A percentile compares a stretch with the other conserved stretches of the same genome.
Conservation (phyloP, 257 asterid genomes). For the Fraxinus pennsylvanica region DNA sequence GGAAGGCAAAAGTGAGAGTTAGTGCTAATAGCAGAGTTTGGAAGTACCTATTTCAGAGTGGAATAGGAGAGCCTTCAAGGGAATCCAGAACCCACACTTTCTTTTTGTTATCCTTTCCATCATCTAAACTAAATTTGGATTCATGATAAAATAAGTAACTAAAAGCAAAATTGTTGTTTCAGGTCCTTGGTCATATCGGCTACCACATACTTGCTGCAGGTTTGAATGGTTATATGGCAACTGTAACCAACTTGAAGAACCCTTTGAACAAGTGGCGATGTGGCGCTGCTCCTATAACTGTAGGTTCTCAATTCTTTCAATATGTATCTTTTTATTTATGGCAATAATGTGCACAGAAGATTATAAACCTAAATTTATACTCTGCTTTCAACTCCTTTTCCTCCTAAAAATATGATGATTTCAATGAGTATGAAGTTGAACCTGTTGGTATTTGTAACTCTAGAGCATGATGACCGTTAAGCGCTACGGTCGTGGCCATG, state of each 20-base stretch:
- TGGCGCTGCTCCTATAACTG: slow-evolving; percentile 97
- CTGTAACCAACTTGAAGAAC: slow-evolving; percentile 80
- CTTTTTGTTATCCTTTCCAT: slow-evolving; percentile 2
- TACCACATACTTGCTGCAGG: slow-evolving; percentile 91
- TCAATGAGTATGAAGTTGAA: neutral
- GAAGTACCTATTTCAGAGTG: neutral
- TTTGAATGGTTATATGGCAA: slow-evolving; percentile 93
- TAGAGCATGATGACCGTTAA: slow-evolving; percentile 94
- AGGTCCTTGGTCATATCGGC: slow-evolving; percentile 91
- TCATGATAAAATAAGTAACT: slow-evolving; percentile 19
- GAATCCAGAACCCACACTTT: neutral
- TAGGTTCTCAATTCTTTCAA: slow-evolving; percentile 33
- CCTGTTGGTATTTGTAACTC: slow-evolving; percentile 16
- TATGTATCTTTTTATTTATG: neutral
- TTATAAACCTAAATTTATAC: neutral
- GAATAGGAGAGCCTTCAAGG: neutral
- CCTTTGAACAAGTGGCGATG: slow-evolving; percentile 93
- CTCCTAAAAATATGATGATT: neutral
- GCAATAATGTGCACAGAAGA: neutral
- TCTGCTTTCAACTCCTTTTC: neutral
- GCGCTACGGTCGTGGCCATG: slow-evolving; percentile 84
- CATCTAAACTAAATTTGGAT: slow-evolving; percentile 6
- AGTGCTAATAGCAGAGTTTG: neutral
- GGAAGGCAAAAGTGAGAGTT: neutral
- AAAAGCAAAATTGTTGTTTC: slow-evolving; percentile 14